A percentile compares a stretch with the other conserved stretches of the same genome.
These are phyloP conservation scores for Pleurotus platypus DNA, from an alignment of 768 basidiomycete genomes.

Conservation along the genomic window DNA sequence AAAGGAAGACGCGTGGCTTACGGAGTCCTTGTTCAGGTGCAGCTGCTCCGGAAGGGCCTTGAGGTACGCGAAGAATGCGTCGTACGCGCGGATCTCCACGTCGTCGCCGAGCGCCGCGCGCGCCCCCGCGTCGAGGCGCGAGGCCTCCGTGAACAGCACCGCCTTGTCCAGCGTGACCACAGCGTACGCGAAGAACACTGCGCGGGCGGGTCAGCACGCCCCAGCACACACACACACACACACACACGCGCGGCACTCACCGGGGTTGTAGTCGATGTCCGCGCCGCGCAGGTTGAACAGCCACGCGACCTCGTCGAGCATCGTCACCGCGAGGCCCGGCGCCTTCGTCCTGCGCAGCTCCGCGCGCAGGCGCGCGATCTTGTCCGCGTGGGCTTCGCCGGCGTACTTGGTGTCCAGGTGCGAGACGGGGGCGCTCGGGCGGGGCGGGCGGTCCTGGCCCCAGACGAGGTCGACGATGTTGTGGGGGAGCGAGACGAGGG, in stretches of 20 bases:
- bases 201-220: not conserved
- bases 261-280: constrained; percentile 85
- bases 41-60: constrained; percentile 38
- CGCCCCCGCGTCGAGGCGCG: constrained; percentile 42
- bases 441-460: constrained; percentile 59
- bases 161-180: constrained; percentile 60
- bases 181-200: constrained; percentile 92
- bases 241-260: constrained; percentile 18
- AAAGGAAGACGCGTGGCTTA: constrained; percentile 16
- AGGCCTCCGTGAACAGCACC: constrained; percentile 66
- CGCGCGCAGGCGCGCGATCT: constrained; percentile 66
- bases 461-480: constrained; percentile 85
- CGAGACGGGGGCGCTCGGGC: constrained; percentile 67
- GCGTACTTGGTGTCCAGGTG: constrained; percentile 66
- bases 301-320: constrained; percentile 95
- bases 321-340: constrained; percentile 78
- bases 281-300: constrained; percentile 88
- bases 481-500: constrained; percentile 57
- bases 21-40: constrained; percentile 27
- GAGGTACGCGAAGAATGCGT: constrained; percentile 62
- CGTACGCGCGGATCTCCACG: constrained; percentile 71
- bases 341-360: constrained; percentile 59
- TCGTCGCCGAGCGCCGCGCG: constrained; percentile 46
- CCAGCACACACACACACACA: no score
- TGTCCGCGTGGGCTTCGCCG: constrained; percentile 63